Conservation (phyloP, 1,284 basidiomycete genomes). For the Exobasidium rhododendri region DNA sequence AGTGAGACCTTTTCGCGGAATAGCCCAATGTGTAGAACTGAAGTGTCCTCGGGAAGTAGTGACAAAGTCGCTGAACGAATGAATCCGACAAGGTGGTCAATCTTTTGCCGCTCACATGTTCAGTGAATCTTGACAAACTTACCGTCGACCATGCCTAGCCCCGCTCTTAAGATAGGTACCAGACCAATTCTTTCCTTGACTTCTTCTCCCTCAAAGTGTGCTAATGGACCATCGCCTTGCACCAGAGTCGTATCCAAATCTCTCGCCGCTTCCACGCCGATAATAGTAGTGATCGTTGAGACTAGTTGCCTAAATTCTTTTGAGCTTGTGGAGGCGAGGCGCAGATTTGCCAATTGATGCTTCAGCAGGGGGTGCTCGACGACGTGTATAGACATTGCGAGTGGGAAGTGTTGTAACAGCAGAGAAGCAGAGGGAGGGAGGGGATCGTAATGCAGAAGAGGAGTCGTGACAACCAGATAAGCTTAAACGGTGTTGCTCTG, state of each 20-base stretch:
- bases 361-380: constrained; percentile 41
- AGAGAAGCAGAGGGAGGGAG: background rate
- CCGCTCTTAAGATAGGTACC: constrained; percentile 85
- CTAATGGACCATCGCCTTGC: constrained; percentile 37
- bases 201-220: constrained; percentile 37
- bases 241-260: constrained; percentile 27
- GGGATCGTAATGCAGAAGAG: background rate
- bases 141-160: constrained; percentile 82
- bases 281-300: constrained; percentile 30
- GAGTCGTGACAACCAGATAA: background rate
- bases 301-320: constrained; percentile 42
- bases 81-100: no score
- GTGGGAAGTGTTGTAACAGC: no score
- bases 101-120: no score
- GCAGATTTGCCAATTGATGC: constrained; percentile 37
- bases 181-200: constrained; percentile 68
- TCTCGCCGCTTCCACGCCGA: constrained; percentile 38
- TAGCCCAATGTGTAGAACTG: constrained; percentile 84
- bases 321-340: constrained; percentile 39
- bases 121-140: background rate
- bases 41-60: constrained; percentile 73
- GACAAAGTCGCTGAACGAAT: background rate
- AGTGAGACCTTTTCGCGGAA: constrained; percentile 84
- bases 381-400: background rate
- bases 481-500: no score